These are phyloP conservation scores for Globomyces pollinis-pini DNA, from an alignment of 192 early-diverging fungal species.

Conservation along the genomic window DNA sequence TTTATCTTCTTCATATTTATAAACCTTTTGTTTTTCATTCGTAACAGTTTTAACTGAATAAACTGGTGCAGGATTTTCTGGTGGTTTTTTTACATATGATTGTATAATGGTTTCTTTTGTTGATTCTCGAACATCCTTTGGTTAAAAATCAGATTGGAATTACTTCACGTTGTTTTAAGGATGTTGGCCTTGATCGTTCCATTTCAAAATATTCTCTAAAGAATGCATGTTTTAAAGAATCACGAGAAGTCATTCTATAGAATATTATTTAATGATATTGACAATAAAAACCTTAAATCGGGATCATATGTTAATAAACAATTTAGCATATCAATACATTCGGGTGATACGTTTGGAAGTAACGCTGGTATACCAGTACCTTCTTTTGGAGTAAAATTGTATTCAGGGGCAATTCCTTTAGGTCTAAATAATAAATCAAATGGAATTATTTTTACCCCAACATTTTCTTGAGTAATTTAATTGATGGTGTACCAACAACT, in stretches of 20 bases:
- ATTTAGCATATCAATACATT: conserved; percentile 42
- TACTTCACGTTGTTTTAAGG: neutral
- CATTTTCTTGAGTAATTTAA: conserved; percentile 43
- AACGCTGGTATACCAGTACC: conserved; percentile 40
- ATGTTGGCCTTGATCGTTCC: neutral
- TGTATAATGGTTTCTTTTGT: neutral
- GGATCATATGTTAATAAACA: conserved; percentile 42
- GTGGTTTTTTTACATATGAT: neutral
- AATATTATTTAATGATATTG: no score
- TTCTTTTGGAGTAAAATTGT: conserved; percentile 44
- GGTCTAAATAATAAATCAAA: conserved; percentile 5
- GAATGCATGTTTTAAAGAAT: conserved; percentile 35
- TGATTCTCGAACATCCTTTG: neutral
- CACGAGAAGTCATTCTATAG: conserved; percentile 35
- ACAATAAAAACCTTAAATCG: conserved; percentile 31
- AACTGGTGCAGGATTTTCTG: neutral
- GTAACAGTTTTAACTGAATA: neutral
- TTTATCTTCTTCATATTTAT: neutral
- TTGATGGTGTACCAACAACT: conserved; percentile 48
- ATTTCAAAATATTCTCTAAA: conserved; percentile 26
- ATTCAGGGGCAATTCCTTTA: conserved; percentile 31
- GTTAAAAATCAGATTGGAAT: neutral
- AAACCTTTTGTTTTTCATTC: neutral
- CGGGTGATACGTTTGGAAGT: conserved; percentile 31
- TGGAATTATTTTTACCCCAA: conserved; percentile 47